Conservation (phyloP, 2,329 filamentous ascomycete species). For the Colletotrichum echinochloae region DNA sequence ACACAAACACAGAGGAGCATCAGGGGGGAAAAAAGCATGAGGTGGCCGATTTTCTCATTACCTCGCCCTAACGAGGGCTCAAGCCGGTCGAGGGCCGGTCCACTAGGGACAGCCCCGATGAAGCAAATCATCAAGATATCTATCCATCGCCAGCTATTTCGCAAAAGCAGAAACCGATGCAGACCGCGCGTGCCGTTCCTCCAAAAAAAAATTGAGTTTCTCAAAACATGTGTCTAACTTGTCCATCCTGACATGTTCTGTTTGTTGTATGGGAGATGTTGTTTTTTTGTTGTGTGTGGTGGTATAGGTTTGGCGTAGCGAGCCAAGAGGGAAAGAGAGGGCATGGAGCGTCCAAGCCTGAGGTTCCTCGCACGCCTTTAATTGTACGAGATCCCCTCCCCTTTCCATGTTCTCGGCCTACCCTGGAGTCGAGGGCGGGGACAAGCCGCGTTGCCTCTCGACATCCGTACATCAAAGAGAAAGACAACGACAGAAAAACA, state of each 20-base stretch:
- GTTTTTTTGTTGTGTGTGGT: conserved; percentile 19
- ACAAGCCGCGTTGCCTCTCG: conserved; percentile 29
- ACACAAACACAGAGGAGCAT: not conserved
- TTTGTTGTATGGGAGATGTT: conserved; percentile 27
- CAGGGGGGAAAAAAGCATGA: conserved; percentile 42
- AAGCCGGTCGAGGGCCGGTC: conserved; percentile 44
- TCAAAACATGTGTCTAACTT: conserved; percentile 44
- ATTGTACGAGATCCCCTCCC: not conserved
- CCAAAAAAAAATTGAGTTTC: conserved; percentile 29
- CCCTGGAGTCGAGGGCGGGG: conserved; percentile 37
- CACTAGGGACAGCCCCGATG: conserved; percentile 45
- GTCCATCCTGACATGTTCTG: conserved; percentile 36
- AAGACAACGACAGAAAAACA: conserved; percentile 28
- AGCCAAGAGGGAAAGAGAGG: conserved; percentile 1
- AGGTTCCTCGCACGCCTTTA: conserved; percentile 11
- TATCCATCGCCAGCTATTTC: conserved; percentile 41
- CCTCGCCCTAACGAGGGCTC: conserved; percentile 50
- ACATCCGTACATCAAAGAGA: conserved; percentile 30
- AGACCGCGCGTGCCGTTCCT: conserved; percentile 29
- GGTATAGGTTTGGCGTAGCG: conserved; percentile 8
- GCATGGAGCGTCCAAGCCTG: conserved; percentile 15
- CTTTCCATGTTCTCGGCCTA: conserved; percentile 30
- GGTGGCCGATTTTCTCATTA: conserved; percentile 55
- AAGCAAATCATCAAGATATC: conserved; percentile 41
- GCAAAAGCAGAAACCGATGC: conserved; percentile 43